Evolutionary conservation across 495 filamentous ascomycete species (phyloP).

Genomic region (Penicillium odoratum): DNA sequence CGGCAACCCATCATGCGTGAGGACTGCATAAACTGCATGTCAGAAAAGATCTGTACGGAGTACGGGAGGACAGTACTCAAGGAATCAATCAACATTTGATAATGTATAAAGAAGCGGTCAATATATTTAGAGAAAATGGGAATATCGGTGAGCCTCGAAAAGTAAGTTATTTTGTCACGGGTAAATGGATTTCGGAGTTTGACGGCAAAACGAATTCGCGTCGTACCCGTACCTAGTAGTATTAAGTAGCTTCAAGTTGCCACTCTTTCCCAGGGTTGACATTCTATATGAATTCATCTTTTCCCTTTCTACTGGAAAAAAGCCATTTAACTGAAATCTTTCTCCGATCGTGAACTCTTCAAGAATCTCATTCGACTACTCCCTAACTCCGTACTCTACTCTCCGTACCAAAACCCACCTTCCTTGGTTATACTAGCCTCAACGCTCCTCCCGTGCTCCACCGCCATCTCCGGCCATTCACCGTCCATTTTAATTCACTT

Average conservation of each 20-base stretch:
- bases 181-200: neutral
- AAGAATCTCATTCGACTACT: no score
- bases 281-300: no score
- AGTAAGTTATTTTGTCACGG: neutral
- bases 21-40: neutral
- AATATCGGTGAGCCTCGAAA: neutral
- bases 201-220: neutral
- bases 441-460: conserved; percentile 22
- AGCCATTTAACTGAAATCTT: no score
- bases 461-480: conserved; percentile 21
- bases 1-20: conserved; percentile 1
- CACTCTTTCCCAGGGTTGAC: no score
- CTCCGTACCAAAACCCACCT: neutral
- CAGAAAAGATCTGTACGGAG: neutral
- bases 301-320: no score
- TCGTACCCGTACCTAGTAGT: neutral
- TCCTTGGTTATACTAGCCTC: conserved; percentile 6
- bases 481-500: conserved; percentile 10
- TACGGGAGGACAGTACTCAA: no score
- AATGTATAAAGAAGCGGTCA: neutral
- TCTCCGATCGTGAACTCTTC: no score
- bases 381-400: no score
- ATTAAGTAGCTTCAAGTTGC: no score
- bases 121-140: neutral
- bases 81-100: neutral